These are phyloP conservation scores for Tetrapisispora phaffii DNA, from an alignment of 805 yeast species.

Conservation along the genomic window DNA sequence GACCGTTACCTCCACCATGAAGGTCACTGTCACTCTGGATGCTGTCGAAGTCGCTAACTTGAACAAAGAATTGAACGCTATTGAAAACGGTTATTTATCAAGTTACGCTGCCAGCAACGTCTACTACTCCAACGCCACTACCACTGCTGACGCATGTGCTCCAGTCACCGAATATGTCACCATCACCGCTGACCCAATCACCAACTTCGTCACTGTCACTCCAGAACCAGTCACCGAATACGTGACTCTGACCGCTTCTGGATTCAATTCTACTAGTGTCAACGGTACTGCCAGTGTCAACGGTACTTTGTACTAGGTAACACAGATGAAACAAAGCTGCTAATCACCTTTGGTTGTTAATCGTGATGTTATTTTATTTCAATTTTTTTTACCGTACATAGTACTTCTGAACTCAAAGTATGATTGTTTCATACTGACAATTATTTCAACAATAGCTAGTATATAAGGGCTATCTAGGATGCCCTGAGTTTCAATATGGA, in stretches of 20 bases:
- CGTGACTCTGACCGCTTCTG: slow-evolving; percentile 4
- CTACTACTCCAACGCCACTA: neutral
- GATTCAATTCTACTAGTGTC: neutral
- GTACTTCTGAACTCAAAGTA: neutral
- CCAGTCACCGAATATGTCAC: slow-evolving; percentile 11
- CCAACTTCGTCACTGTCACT: slow-evolving; percentile 13
- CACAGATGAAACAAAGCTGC: neutral
- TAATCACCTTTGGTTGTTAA: neutral
- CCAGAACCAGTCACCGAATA: slow-evolving; percentile 4
- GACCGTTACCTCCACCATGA: slow-evolving; percentile 13
- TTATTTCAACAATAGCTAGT: neutral
- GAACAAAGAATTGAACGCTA: neutral
- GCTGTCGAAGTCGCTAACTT: slow-evolving; percentile 1
- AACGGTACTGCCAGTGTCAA: neutral
- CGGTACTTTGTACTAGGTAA: neutral
- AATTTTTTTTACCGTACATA: neutral
- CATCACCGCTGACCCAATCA: slow-evolving; percentile 12
- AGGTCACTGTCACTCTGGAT: slow-evolving; percentile 5
- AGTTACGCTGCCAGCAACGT: neutral
- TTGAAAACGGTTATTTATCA: neutral
- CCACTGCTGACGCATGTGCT: slow-evolving; percentile 1
- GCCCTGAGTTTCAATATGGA: neutral
- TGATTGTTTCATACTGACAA: neutral
- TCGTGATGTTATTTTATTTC: neutral
- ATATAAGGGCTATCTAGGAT: neutral